Evolutionary conservation across 352 stramenopile species (phyloP).

Genomic region (Globisporangium carolinianum): DNA sequence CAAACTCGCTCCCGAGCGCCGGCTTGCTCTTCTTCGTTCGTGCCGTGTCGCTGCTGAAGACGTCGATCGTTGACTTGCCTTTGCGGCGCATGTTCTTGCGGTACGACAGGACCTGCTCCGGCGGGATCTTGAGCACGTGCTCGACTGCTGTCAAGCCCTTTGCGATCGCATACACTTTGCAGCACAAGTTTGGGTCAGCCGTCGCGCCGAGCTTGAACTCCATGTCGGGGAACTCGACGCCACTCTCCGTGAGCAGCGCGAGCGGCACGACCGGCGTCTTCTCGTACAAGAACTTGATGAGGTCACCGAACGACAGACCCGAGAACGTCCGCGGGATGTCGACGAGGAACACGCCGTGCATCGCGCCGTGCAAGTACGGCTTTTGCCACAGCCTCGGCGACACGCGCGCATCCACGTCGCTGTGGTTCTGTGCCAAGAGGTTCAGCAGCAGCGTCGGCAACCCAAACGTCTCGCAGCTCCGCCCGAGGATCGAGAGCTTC

Average conservation of each 20-base stretch:
- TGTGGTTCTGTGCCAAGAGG: conserved; percentile 45
- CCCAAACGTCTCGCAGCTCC: conserved; percentile 59
- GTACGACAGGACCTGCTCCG: conserved; percentile 69
- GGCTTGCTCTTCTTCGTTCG: conserved; percentile 47
- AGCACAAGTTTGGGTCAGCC: conserved; percentile 69
- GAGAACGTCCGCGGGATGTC: conserved; percentile 78
- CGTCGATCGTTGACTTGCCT: conserved; percentile 30
- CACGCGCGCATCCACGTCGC: conserved; percentile 43
- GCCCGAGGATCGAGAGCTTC: conserved; percentile 63
- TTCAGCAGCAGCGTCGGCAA: conserved; percentile 67
- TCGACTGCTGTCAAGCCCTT: conserved; percentile 50
- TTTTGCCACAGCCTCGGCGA: conserved; percentile 58
- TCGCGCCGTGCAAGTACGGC: conserved; percentile 59
- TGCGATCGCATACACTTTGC: conserved; percentile 72
- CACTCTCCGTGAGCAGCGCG: conserved; percentile 57
- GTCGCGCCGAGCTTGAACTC: conserved; percentile 74
- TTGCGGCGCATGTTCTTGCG: conserved; percentile 64
- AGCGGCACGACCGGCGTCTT: conserved; percentile 58
- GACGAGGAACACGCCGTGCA: conserved; percentile 68
- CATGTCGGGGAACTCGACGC: conserved; percentile 64
- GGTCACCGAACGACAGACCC: conserved; percentile 67
- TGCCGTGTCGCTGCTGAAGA: conserved; percentile 17
- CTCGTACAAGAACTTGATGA: conserved; percentile 76
- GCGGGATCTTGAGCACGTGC: conserved; percentile 48
- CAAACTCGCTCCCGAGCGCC: conserved; percentile 49